Base-by-base conservation (phyloP, 495 filamentous ascomycete genomes). In the Collariella sp. region DNA sequence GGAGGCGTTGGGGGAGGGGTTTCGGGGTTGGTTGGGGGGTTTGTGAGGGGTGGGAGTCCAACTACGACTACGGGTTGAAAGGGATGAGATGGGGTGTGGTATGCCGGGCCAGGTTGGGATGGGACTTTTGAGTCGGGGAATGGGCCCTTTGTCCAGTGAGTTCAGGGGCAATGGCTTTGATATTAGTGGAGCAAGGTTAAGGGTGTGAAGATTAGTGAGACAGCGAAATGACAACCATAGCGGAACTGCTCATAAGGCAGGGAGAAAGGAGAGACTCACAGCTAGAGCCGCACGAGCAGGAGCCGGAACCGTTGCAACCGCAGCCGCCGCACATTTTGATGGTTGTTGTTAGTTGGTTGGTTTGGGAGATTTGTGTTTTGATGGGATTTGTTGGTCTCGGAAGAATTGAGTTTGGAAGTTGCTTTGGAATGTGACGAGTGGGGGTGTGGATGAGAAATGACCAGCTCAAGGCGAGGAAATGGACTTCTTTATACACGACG, bases 271-370 rank as follows among this genome's bases (percentile, higher is more conserved):
- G 40, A 5, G 11, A 71, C 73, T 61, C 61, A 76, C 73, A 76
- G 59, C 59, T 50, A 31, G 63, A 60, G 61, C 70, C 69, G 64
- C 72, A 70, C 53, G 51, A 62, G 63, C 67, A 76, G 51, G 52
- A 53, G 47, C 65, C 56, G n/a, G 48, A 50, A 53, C 72, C 73
- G 64, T 70, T 68, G 66, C 75, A 76, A 59, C 61, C 57, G 64
- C 74, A 75, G 57, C 70, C 71, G 57, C 70, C 71, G 61, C 68
- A 69, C 72, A 75, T 74, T 58, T 68, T 75, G 71, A 56, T 52
- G 60, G 60, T 56, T 46, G 48, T 61, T 45, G 52, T 43, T 61
- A 40, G 42, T 20, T 40, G 54, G 57, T 56, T 50, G 44, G 50
- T 46, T 55, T 47, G 38, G 42, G 55, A 46, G 51, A 57, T 5